Percentiles rank a stretch among this genome's conserved stretches.
These are phyloP conservation scores for Cladorrhinum sp. DNA, from an alignment of 2,329 filamentous ascomycete species.

Conservation along the genomic window DNA sequence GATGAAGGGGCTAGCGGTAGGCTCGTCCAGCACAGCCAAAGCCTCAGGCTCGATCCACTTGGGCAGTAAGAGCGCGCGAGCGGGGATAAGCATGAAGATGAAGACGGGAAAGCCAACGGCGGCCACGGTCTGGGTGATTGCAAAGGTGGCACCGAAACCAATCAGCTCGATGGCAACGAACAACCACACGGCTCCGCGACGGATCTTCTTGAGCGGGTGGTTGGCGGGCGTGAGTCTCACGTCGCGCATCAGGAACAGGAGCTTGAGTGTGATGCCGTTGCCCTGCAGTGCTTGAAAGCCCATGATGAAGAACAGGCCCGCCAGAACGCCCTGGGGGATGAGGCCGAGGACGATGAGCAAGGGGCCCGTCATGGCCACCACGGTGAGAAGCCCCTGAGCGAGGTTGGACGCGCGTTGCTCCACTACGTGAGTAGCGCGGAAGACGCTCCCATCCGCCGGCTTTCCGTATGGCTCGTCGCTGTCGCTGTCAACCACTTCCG, in stretches of 20 bases:
- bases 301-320: constrained; percentile 83
- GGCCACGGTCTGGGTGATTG: constrained; percentile 76
- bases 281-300: constrained; percentile 71
- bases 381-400: constrained; percentile 71
- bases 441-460: constrained; percentile 52
- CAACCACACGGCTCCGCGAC: constrained; percentile 64
- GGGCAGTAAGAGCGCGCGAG: constrained; percentile 62
- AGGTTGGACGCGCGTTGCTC: constrained; percentile 79
- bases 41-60: constrained; percentile 58
- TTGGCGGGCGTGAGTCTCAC: constrained; percentile 54
- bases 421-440: constrained; percentile 60
- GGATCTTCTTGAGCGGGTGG: constrained; percentile 60
- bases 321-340: constrained; percentile 75
- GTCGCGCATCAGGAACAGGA: constrained; percentile 68
- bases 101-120: constrained; percentile 78
- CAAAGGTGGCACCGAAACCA: constrained; percentile 74
- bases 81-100: constrained; percentile 66
- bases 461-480: constrained; percentile 43
- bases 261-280: constrained; percentile 74
- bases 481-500: constrained; percentile 50
- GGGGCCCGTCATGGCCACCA: constrained; percentile 75
- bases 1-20: constrained; percentile 70
- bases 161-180: constrained; percentile 68
- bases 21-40: constrained; percentile 62
- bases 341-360: constrained; percentile 71